Evolutionary conservation across 1,139 yeast species (phyloP).

Genomic region (Pichia sp.): DNA sequence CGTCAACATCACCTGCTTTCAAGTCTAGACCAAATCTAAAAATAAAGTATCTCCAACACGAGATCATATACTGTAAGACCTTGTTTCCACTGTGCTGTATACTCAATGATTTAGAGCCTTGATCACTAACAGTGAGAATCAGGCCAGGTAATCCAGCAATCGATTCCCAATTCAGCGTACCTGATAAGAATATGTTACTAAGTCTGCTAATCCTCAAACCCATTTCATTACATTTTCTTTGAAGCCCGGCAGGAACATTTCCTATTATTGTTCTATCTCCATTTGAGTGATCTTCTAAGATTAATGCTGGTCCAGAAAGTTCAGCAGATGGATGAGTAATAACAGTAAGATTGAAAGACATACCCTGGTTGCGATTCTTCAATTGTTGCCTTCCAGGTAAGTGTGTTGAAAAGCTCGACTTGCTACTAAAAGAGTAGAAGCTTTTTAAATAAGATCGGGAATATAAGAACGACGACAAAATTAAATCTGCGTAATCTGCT

Average conservation of each 20-base stretch:
- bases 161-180: conserved; percentile 62
- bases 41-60: conserved; percentile 87
- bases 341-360: conserved; percentile 25
- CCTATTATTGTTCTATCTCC: conserved; percentile 72
- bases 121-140: conserved; percentile 76
- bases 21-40: conserved; percentile 69
- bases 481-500: too few species aligned
- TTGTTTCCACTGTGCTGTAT: conserved; percentile 38
- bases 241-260: conserved; percentile 78
- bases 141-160: conserved; percentile 89
- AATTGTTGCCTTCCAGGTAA: neutral
- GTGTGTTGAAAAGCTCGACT: neutral
- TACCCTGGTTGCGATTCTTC: conserved; percentile 13
- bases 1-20: conserved; percentile 32
- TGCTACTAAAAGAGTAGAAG: too few species aligned
- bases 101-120: conserved; percentile 48
- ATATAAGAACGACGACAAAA: too few species aligned
- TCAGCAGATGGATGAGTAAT: conserved; percentile 30
- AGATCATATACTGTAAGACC: conserved; percentile 46
- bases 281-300: conserved; percentile 30
- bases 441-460: too few species aligned
- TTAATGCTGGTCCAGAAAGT: conserved; percentile 24
- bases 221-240: conserved; percentile 55
- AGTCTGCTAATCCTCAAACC: conserved; percentile 48
- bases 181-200: conserved; percentile 66